Conservation (phyloP, 1,284 basidiomycete species). For the Fomitopsis palustris region DNA sequence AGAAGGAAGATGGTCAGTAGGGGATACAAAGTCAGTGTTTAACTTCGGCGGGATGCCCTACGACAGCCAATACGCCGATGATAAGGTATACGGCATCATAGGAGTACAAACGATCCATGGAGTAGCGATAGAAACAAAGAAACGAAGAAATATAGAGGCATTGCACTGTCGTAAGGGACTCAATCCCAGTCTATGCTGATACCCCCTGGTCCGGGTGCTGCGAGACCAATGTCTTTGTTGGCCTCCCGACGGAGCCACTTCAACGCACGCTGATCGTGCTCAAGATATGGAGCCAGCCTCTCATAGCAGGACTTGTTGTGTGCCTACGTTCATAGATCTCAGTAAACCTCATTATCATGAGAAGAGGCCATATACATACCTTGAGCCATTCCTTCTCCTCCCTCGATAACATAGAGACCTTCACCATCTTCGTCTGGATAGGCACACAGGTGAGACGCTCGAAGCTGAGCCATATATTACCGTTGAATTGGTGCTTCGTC, state of each 20-base stretch:
- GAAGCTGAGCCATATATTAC: conserved; percentile 79
- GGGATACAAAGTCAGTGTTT: not conserved
- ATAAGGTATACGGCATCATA: conserved; percentile 14
- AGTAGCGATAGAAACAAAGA: conserved; percentile 1
- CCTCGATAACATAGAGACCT: conserved; percentile 77
- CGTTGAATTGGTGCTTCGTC: conserved; percentile 72
- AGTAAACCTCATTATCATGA: not conserved
- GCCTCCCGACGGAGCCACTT: conserved; percentile 80
- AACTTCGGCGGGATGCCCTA: conserved; percentile 20
- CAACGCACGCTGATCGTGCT: conserved; percentile 76
- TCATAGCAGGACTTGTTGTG: conserved; percentile 83
- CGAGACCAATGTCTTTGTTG: conserved; percentile 66
- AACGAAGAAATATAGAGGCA: not conserved
- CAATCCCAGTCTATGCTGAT: conserved; percentile 76
- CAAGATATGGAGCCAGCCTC: conserved; percentile 69
- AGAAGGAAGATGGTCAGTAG: not conserved
- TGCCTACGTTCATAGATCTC: conserved; percentile 38
- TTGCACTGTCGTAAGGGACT: conserved; percentile 3
- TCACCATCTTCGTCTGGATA: conserved; percentile 90
- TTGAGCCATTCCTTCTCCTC: conserved; percentile 91
- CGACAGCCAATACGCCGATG: conserved; percentile 17
- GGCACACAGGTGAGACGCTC: conserved; percentile 90
- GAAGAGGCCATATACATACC: conserved; percentile 33
- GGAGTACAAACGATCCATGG: conserved; percentile 7
- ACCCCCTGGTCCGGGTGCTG: conserved; percentile 55